Evolutionary conservation across 192 early-diverging fungal genomes (phyloP).

Genomic region (Podila epigama): DNA sequence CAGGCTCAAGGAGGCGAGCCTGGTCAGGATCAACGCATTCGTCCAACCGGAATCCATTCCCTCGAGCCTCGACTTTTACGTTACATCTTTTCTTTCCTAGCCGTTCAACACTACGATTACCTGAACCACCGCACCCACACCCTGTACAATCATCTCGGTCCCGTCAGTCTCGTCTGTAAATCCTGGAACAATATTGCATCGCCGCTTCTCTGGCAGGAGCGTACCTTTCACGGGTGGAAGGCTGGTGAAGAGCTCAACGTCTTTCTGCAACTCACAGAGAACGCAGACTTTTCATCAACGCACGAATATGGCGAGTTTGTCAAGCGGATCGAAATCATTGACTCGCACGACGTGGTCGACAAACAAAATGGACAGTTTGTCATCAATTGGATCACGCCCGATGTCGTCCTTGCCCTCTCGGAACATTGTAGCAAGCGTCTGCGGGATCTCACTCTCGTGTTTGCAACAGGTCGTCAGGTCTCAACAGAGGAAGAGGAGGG

Average conservation of each 20-base stretch:
- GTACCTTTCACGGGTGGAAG: slow-evolving; percentile 48
- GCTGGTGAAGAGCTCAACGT: slow-evolving; percentile 48
- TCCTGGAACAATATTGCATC: slow-evolving; percentile 42
- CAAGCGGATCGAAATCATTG: slow-evolving; percentile 46
- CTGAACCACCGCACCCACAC: slow-evolving; percentile 46
- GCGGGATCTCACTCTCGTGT: slow-evolving; percentile 33
- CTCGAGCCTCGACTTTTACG: slow-evolving; percentile 33
- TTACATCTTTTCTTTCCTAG: slow-evolving; percentile 42
- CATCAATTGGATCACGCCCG: slow-evolving; percentile 50
- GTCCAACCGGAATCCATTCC: slow-evolving; percentile 33
- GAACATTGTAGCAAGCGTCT: slow-evolving; percentile 46
- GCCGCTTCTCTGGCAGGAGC: slow-evolving; percentile 46
- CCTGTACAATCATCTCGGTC: slow-evolving; percentile 38
- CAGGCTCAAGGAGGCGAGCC: neutral
- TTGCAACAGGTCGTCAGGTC: slow-evolving; percentile 41
- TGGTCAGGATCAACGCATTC: neutral
- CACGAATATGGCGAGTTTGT: slow-evolving; percentile 51
- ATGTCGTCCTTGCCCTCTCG: slow-evolving; percentile 47
- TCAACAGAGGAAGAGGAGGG: slow-evolving; percentile 47
- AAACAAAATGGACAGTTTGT: slow-evolving; percentile 48
- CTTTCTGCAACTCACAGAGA: slow-evolving; percentile 40
- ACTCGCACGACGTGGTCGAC: slow-evolving; percentile 47
- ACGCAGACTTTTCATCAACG: slow-evolving; percentile 48
- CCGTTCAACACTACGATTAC: slow-evolving; percentile 45
- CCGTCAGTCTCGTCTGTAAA: slow-evolving; percentile 39